These are phyloP conservation scores for Euphrasia confusa DNA, from an alignment of 257 asterid genomes.

Conservation along the genomic window DNA sequence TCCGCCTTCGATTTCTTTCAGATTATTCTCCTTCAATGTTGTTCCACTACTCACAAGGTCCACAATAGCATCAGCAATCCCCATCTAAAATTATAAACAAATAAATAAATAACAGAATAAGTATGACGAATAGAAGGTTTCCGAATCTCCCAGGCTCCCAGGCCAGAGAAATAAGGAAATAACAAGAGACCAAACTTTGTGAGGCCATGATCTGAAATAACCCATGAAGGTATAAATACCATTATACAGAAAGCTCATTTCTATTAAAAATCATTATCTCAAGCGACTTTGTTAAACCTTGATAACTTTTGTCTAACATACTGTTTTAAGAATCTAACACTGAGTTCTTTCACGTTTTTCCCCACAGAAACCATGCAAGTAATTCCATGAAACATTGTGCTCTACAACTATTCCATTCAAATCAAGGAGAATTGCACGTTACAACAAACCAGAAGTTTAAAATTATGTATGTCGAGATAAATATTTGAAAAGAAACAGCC, in stretches of 20 bases:
- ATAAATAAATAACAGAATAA: conserved; percentile 21
- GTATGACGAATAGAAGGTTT: neutral
- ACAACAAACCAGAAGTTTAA: conserved; percentile 12
- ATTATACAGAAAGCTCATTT: neutral
- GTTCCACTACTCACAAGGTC: conserved; percentile 99
- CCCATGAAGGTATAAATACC: neutral
- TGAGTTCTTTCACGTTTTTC: conserved; percentile 9
- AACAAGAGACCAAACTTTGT: conserved; percentile 1
- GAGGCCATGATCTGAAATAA: neutral
- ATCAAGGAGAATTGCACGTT: neutral
- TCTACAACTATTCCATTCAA: neutral
- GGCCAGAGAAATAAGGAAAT: neutral
- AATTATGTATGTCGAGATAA: neutral
- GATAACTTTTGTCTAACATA: neutral
- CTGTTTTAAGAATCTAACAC: conserved; percentile 5
- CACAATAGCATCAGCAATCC: conserved; percentile 97
- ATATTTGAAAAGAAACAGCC: conserved; percentile 6
- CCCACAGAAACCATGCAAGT: neutral
- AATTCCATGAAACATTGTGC: neutral
- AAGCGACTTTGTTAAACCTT: neutral
- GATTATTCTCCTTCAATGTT: conserved; percentile 81
- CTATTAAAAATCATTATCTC: neutral
- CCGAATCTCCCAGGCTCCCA: neutral
- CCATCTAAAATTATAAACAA: conserved; percentile 58
- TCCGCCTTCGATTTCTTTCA: conserved; percentile 96